These are phyloP conservation scores for Aspergillus ibericus DNA, from an alignment of 2,329 filamentous ascomycete genomes.

Conservation along the genomic window DNA sequence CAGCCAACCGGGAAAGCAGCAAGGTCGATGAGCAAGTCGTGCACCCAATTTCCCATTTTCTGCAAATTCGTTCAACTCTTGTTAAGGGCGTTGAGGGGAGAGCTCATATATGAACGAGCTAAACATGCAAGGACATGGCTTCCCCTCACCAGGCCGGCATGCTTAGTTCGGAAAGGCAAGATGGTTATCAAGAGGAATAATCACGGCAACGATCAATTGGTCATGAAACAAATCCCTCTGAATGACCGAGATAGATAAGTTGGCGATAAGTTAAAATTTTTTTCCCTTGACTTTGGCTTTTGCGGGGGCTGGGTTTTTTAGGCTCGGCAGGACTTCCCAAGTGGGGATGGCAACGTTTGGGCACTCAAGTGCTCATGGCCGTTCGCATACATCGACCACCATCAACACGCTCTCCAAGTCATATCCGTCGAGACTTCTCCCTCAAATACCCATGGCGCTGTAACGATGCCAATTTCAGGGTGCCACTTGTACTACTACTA, in stretches of 20 bases:
- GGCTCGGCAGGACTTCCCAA: conserved; percentile 34
- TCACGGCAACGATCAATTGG: conserved; percentile 2
- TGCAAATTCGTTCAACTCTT: conserved; percentile 4
- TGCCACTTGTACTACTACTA: not conserved
- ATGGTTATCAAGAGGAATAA: conserved; percentile 2
- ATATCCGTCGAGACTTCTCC: not conserved
- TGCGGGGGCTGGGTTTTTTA: conserved; percentile 19
- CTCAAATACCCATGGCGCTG: not conserved
- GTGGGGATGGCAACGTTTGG: conserved; percentile 18
- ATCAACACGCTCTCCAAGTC: not conserved
- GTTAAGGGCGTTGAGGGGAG: not conserved
- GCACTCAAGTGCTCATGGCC: not conserved
- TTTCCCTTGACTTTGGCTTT: conserved; percentile 24
- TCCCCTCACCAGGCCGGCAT: conserved; percentile 7
- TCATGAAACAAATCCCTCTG: not conserved
- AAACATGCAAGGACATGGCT: conserved; percentile 2
- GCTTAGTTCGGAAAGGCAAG: not conserved
- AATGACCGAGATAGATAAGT: conserved; percentile 6
- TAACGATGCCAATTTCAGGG: not conserved
- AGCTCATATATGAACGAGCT: conserved; percentile 2
- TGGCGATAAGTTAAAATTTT: conserved; percentile 11
- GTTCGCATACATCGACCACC: not conserved
- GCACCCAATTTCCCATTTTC: conserved; percentile 28
- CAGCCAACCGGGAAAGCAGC: conserved; percentile 25
- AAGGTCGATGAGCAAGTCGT: conserved; percentile 19